These are phyloP conservation scores for Ustilago sp. DNA, from an alignment of 1,284 basidiomycete species.

Conservation along the genomic window DNA sequence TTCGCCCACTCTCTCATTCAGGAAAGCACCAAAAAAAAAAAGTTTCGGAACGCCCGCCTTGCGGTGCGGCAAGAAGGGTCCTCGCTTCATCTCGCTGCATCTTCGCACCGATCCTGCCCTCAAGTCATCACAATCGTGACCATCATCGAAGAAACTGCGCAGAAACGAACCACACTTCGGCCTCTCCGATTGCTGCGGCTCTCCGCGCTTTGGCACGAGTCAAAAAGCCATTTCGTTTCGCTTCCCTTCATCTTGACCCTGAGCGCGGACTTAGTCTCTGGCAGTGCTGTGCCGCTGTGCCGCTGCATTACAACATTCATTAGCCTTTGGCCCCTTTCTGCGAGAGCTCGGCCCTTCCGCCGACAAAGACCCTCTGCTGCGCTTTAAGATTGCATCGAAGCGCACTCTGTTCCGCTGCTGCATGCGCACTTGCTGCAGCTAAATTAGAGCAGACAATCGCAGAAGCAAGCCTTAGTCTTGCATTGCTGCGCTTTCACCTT, in stretches of 20 bases:
- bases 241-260: slow-evolving; percentile 6
- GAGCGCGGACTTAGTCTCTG: slow-evolving; percentile 11
- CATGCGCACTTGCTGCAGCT: slow-evolving; percentile 2
- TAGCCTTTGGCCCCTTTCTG: slow-evolving; percentile 5
- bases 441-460: neutral
- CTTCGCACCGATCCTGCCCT: neutral
- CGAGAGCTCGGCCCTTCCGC: slow-evolving; percentile 14
- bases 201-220: neutral
- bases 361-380: neutral
- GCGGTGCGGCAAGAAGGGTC: neutral
- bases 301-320: neutral
- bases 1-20: neutral
- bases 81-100: slow-evolving; percentile 5
- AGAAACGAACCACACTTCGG: slow-evolving; percentile 1
- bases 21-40: neutral
- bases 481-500: neutral
- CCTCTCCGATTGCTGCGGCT: slow-evolving; percentile 7
- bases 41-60: neutral
- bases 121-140: slow-evolving; percentile 1
- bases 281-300: slow-evolving; percentile 3
- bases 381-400: neutral
- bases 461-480: neutral
- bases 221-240: slow-evolving; percentile 16
- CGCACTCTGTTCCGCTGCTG: slow-evolving; percentile 1
- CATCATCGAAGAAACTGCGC: neutral